A percentile compares a stretch with the other conserved stretches of the same genome.
phyloP scores from a whole-genome alignment of 352 stramenopile genomes.

The Phytophthora crassamura region DNA sequence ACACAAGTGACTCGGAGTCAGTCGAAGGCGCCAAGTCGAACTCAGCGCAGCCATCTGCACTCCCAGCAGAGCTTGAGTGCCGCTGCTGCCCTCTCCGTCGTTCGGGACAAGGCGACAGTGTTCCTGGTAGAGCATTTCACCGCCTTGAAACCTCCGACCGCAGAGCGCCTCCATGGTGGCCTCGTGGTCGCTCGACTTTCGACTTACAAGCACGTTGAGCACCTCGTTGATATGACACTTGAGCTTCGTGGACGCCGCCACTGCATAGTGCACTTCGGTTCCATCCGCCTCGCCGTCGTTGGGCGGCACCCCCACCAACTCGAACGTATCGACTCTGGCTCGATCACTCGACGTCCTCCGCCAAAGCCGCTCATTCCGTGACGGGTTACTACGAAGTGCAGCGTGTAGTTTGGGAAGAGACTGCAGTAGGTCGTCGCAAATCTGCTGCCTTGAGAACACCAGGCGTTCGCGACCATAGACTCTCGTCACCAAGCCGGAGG shows the following conservation, averaged over 20 bases:
- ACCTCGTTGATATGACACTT: constrained; percentile 63
- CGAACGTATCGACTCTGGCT: constrained; percentile 32
- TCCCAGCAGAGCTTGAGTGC: constrained; percentile 25
- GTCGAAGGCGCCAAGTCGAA: constrained; percentile 15
- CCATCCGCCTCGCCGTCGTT: constrained; percentile 17
- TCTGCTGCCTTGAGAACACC: constrained; percentile 35
- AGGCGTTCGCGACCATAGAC: constrained; percentile 30
- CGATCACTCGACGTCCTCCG: constrained; percentile 29
- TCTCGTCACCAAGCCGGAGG: constrained; percentile 15
- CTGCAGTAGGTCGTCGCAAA: constrained; percentile 36
- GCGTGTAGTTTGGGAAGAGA: constrained; percentile 43
- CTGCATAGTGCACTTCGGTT: constrained; percentile 45
- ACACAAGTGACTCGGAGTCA: constrained; percentile 22
- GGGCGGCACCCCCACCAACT: constrained; percentile 39
- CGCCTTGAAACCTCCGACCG: constrained; percentile 40
- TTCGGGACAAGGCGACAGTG: constrained; percentile 32
- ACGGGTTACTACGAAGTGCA: constrained; percentile 28
- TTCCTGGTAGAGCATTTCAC: constrained; percentile 45
- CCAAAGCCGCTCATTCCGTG: constrained; percentile 32
- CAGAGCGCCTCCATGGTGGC: constrained; percentile 44
- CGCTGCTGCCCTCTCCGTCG: background rate
- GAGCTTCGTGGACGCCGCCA: constrained; percentile 47
- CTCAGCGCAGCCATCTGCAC: constrained; percentile 32
- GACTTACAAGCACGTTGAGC: constrained; percentile 51
- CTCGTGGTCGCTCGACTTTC: constrained; percentile 43